phyloP scores from a whole-genome alignment of 192 early-diverging fungal species.

The Gigaspora rosea region DNA sequence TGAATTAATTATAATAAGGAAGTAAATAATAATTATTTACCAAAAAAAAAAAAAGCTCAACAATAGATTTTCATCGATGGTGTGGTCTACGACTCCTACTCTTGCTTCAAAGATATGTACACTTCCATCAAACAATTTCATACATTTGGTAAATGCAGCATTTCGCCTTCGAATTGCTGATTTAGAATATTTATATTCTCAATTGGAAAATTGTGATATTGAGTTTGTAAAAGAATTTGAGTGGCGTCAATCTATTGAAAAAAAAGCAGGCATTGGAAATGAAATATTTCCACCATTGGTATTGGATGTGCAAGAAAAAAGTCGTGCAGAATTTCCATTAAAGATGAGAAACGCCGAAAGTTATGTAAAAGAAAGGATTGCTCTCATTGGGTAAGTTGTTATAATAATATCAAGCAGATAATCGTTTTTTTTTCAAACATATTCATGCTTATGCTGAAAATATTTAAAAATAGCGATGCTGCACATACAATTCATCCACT shows the following conservation, averaged over 20 bases:
- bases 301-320: constrained; percentile 61
- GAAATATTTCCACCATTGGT: constrained; percentile 58
- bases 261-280: neutral
- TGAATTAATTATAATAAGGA: too few relatives aligned
- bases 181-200: constrained; percentile 67
- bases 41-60: too few relatives aligned
- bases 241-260: constrained; percentile 65
- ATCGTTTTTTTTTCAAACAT: neutral
- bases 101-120: constrained; percentile 65
- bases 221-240: constrained; percentile 58
- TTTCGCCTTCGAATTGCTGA: constrained; percentile 72
- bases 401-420: neutral
- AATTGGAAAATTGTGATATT: constrained; percentile 51
- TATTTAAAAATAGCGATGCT: constrained; percentile 66
- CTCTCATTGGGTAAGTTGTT: constrained; percentile 74
- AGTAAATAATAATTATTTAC: too few relatives aligned
- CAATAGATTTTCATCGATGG: constrained; percentile 69
- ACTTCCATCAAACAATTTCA: constrained; percentile 65
- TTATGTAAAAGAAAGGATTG: constrained; percentile 77
- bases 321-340: constrained; percentile 82
- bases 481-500: constrained; percentile 95
- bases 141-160: constrained; percentile 77
- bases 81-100: constrained; percentile 82
- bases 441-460: constrained; percentile 9
- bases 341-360: constrained; percentile 76